Evolutionary conservation across 225 moss, liverwort and hornwort species (phyloP), one percentile per base, ranked within the genome.

Genomic region (Climacium dendroides): DNA sequence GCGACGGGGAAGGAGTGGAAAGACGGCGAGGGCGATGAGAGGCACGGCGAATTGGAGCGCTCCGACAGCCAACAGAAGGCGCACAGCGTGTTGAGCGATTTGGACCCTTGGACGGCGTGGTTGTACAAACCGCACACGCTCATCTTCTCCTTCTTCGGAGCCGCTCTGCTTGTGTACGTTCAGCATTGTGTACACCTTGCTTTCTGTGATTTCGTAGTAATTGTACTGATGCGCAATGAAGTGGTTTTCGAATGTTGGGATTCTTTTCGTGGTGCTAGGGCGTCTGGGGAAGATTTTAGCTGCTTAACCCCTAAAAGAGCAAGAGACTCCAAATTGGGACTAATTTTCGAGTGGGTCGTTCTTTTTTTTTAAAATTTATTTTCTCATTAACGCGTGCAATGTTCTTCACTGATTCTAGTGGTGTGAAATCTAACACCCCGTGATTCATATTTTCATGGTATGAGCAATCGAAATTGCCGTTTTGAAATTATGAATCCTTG

Each of bases 31-130:
- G 53, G 59, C 86, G 29, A 77, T 39, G 63, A 29, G 35, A 22
- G 62, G 37, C 62, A 34, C 8, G 60, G 45, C 19, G 59, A 45
- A 48, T 67, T 91, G 78, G 82, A 3, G 89, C 91, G 91, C 82
- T 82, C 88, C 9, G 92, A 63, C 8, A 92, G 92, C 77, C 69
- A 65, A 16, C 80, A 7, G 62, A 79, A 92, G 84, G 92, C 83
- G 81, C 77, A 57, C 52, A 80, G 19, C 50, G 84, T 92, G 35
- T 59, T 92, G 80, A 84, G 84, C 62, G 92, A 92, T 59, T 76
- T 92, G 90, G 92, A 92, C 90, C 92, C 92, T 10, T 92, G 90
- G 92, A 90, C 89, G 71, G 86, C 92, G 50, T 92, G 92, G 92
- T 72, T 92, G 5, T 92, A 92, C 52, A 88, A 86, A 70, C 92